Evolutionary conservation across 2,329 filamentous ascomycete genomes (phyloP), one percentile per base, ranked within the genome.

Genomic region (Diaporthe batatas): DNA sequence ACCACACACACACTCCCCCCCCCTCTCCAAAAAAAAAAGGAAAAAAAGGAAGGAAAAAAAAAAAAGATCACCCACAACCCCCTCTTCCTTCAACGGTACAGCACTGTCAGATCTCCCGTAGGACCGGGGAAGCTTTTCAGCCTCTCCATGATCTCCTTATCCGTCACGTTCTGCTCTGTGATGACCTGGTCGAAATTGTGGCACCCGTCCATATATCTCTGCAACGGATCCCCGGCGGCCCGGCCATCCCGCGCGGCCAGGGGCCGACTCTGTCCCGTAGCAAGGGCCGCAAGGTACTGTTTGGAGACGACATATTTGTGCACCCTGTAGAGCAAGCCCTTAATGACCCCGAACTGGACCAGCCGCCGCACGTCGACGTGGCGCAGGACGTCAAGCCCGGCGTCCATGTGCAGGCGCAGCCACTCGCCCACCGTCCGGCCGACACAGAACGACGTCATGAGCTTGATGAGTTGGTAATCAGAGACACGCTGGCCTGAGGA

Each of bases 281-380:
- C 90, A 70, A 91, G 79, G 2, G 84, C 83, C 10, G 87, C 85
- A 29, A 92, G 82, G 77, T 91, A 90, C 79, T 90, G 88, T 78
- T 90, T 90, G 5, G 88, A 91, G 1, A 97, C 90, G 36, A 94
- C 93, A 80, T 97, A 97, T 81, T 96, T 97, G 84, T 98, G 94
- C 53, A 98, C 92, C 44, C 96, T 91, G 82, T 98, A 98, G 32
- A 99, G 84, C 77, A 97, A 93, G 21, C 96, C 95, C 83, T 98
- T 98, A 81, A 98, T 97, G 73, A 98, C 89, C 72, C 96, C 96
- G 79, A 98, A 99, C 73, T 97, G 97, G 75, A 98, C 94, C 75
- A 99, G 92, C 36, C 96, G 92, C 16, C 96, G 91, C 71, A 98
- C 91, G 81, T 99, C 96, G 72, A 99, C 91, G 78, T 92, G 92